Evolutionary conservation across 2,329 filamentous ascomycete genomes (phyloP), one percentile per base, ranked within the genome.

Genomic region (Coleophoma eucalyptorum): DNA sequence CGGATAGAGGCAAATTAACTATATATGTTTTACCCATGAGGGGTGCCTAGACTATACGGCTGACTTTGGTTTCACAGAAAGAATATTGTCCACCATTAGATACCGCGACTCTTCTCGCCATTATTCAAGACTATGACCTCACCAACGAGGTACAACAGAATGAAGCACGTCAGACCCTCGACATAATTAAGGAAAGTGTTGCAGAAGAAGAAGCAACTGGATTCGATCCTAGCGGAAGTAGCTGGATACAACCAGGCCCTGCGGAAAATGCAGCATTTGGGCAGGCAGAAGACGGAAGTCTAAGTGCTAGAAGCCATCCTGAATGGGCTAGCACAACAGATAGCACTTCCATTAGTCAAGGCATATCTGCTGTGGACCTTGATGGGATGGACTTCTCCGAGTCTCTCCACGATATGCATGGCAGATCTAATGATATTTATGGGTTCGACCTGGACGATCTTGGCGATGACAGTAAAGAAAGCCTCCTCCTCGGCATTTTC

Each of bases 141-240:
- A 65, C 69, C 3, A 67, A 81, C 19, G 60, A 76, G 0, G 65
- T 70, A 1, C 72, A 84, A 40, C 72, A 84, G 32, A 63, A 76
- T 3, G 70, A 73, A 10, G 82, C 85, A 3, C 78, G 79, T 31
- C 64, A 71, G n/a, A 76, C 79, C 0, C 74, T 97, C 1, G 75
- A 87, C n/a, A 67, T 70, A 1, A 70, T 97, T 13, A 87, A 86
- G 47, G 72, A 80, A 31, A 73, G 79, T 51, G 90, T 87, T 1
- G 65, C 73, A 0, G 69, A 72, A 1, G 87, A 94, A 64, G 89
- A 94, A 62, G 79, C 83, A 15, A 84, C 81, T 10, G 84, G 84
- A 0, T 96, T 96, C 63, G 90, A 94, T 58, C 81, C 89, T 0
- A 90, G 87, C 32, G 90, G 87, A 3, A 81, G 86, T 21, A 80